Conservation (phyloP, 495 filamentous ascomycete genomes). For the Trichoderma reesei region DNA sequence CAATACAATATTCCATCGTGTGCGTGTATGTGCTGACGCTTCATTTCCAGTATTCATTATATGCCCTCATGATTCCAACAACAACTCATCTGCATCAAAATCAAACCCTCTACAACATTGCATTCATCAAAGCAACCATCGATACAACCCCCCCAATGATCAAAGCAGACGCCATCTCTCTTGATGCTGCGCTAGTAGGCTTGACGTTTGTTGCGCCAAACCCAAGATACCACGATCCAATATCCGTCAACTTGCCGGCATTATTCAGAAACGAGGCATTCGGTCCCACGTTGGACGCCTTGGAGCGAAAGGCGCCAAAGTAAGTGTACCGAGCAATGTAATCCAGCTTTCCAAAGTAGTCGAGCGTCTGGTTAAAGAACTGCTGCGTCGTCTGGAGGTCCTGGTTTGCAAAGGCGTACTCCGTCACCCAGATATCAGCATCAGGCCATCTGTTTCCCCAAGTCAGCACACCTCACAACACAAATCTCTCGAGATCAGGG, state of each 20-base stretch:
- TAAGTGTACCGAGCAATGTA: conserved; percentile 47
- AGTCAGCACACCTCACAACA: neutral
- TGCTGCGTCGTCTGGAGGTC: conserved; percentile 36
- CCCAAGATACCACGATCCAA: conserved; percentile 51
- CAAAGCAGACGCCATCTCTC: neutral
- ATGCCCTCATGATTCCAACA: too few species aligned
- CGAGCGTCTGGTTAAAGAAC: conserved; percentile 43
- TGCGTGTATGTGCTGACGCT: too few species aligned
- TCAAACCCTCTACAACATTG: neutral
- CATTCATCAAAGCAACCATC: neutral
- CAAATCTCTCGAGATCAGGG: neutral
- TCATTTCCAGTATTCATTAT: too few species aligned
- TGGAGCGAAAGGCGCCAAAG: conserved; percentile 49
- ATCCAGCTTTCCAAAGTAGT: conserved; percentile 40
- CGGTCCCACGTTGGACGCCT: conserved; percentile 45
- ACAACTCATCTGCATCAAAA: too few species aligned
- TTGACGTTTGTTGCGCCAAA: neutral
- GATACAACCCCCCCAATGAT: neutral
- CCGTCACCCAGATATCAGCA: conserved; percentile 49
- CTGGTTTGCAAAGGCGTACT: conserved; percentile 40
- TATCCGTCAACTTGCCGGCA: conserved; percentile 43
- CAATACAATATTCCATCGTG: too few species aligned
- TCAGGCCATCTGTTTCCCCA: conserved; percentile 28
- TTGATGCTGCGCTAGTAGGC: conserved; percentile 37
- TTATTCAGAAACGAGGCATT: conserved; percentile 42